phyloP scores from a whole-genome alignment of 768 basidiomycete genomes.

The Agrocybe chaxingu region DNA sequence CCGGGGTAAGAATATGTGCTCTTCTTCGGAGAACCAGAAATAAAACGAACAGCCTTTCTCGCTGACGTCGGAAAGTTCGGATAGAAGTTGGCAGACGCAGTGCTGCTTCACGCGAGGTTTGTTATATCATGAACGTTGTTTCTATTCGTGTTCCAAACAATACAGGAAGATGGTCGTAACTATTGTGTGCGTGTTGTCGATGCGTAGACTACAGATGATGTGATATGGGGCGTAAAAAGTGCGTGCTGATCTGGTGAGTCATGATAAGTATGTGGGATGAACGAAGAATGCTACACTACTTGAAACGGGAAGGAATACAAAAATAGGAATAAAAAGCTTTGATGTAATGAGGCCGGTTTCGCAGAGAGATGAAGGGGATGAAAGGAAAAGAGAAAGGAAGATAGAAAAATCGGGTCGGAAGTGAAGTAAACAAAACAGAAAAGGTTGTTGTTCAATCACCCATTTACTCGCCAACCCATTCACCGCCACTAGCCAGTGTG shows the following conservation, averaged over 20 bases:
- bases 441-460: not conserved
- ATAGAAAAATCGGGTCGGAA: not conserved
- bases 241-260: not conserved
- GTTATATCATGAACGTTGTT: too few relatives aligned
- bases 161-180: not conserved
- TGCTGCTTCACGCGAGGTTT: too few relatives aligned
- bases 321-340: constrained; percentile 4
- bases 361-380: not conserved
- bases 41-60: too few relatives aligned
- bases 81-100: too few relatives aligned
- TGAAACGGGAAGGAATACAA: not conserved
- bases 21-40: too few relatives aligned
- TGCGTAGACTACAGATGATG: constrained; percentile 11
- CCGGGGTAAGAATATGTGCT: too few relatives aligned
- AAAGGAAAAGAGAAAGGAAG: not conserved
- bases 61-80: too few relatives aligned
- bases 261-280: not conserved
- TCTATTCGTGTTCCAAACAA: not conserved
- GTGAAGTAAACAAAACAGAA: not conserved
- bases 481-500: constrained; percentile 74
- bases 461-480: constrained; percentile 35
- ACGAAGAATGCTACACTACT: not conserved
- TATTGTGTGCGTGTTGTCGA: constrained; percentile 1
- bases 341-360: too few relatives aligned
- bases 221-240: not conserved